A percentile compares a stretch with the other conserved stretches of the same genome.
phyloP scores from a whole-genome alignment of 768 basidiomycete species.

The Boletus vinaceobasis region DNA sequence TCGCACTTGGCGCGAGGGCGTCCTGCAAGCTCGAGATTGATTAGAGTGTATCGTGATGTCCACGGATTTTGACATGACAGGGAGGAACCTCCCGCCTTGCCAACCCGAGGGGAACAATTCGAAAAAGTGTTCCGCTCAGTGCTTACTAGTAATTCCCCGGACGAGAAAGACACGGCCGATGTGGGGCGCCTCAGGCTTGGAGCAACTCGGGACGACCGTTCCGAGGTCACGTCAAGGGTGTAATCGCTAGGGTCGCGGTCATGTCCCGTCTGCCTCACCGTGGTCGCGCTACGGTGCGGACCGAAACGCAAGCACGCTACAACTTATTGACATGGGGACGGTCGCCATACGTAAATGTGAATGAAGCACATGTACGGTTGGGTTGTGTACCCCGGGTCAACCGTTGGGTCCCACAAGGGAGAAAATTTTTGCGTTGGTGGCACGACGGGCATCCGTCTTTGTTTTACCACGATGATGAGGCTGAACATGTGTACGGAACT shows the following conservation, averaged over 20 bases:
- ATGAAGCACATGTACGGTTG: neutral
- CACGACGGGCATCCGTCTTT: too few relatives aligned
- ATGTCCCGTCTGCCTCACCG: slow-evolving; percentile 11
- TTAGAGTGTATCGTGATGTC: neutral
- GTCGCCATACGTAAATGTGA: slow-evolving; percentile 4
- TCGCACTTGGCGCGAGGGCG: slow-evolving; percentile 18
- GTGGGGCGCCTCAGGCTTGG: neutral
- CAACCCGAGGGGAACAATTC: slow-evolving; percentile 1
- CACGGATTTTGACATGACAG: slow-evolving; percentile 15
- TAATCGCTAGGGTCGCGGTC: neutral
- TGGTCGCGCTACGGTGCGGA: slow-evolving; percentile 8
- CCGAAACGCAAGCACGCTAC: slow-evolving; percentile 11
- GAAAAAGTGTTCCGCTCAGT: neutral
- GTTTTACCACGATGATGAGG: too few relatives aligned
- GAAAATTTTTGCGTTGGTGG: neutral
- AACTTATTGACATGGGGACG: slow-evolving; percentile 18
- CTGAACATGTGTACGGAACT: too few relatives aligned
- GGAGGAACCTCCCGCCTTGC: slow-evolving; percentile 3
- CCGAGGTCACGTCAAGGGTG: slow-evolving; percentile 13
- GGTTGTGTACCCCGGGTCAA: neutral
- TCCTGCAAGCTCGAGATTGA: neutral
- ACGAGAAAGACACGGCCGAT: slow-evolving; percentile 10
- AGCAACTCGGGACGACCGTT: slow-evolving; percentile 8
- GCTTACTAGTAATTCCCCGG: slow-evolving; percentile 22
- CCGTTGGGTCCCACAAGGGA: slow-evolving; percentile 3